Evolutionary conservation across 2,329 filamentous ascomycete genomes (phyloP).

Genomic region (Aspergillus sp.): DNA sequence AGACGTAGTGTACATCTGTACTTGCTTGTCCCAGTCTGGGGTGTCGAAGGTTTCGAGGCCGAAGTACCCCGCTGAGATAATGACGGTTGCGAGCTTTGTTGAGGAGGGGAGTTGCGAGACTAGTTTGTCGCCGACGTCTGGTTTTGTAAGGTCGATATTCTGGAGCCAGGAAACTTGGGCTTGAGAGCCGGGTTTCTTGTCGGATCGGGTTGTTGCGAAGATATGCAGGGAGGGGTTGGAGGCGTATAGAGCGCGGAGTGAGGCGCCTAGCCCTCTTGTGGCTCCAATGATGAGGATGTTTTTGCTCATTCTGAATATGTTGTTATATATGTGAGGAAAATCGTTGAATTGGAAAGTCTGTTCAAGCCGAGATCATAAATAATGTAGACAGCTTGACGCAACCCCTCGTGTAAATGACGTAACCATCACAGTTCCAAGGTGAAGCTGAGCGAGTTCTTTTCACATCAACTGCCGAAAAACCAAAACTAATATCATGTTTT

Average conservation of each 20-base stretch:
- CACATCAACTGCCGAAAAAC: neutral
- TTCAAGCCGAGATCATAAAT: neutral
- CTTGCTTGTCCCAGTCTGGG: conserved; percentile 65
- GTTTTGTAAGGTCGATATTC: conserved; percentile 55
- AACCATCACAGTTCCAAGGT: neutral
- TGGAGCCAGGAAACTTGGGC: conserved; percentile 56
- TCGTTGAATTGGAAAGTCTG: neutral
- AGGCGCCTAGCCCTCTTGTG: conserved; percentile 66
- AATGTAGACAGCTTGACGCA: conserved; percentile 12
- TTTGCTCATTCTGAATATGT: conserved; percentile 17
- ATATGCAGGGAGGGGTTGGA: conserved; percentile 46
- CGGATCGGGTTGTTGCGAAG: conserved; percentile 59
- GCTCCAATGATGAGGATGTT: conserved; percentile 65
- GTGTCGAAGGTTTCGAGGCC: conserved; percentile 63
- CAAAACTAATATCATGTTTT: neutral
- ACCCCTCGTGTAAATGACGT: conserved; percentile 21
- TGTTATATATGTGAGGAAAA: neutral
- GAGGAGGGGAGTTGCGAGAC: conserved; percentile 49
- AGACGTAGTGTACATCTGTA: conserved; percentile 69
- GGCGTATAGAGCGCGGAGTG: conserved; percentile 60
- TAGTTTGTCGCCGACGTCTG: conserved; percentile 51
- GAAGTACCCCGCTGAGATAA: conserved; percentile 71
- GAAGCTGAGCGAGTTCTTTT: neutral
- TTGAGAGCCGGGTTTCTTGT: conserved; percentile 35
- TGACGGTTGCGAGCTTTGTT: conserved; percentile 52